A percentile compares a stretch with the other conserved stretches of the same genome.
Evolutionary conservation across 164 flowering plant species (phyloP).

Genomic region (Aristolochia fimbriata): DNA sequence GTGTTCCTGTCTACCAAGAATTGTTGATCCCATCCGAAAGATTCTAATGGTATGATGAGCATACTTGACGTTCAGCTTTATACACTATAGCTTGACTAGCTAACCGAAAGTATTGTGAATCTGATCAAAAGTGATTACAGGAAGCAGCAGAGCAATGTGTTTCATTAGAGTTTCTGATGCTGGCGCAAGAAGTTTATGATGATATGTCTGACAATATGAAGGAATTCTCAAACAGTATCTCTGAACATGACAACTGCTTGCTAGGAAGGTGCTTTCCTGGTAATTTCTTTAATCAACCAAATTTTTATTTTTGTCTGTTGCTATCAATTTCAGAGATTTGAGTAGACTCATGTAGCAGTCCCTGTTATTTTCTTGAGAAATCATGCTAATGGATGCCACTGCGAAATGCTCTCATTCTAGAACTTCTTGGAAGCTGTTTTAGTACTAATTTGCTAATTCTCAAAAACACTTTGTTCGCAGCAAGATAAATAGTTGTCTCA

Average conservation of each 20-base stretch:
- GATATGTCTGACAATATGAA: conserved; percentile 30
- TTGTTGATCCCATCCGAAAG: conserved; percentile 26
- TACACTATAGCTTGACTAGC: neutral
- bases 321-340: too few species aligned
- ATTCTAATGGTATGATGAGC: conserved; percentile 35
- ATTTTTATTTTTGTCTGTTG: too few species aligned
- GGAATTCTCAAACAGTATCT: conserved; percentile 37
- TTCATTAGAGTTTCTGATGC: conserved; percentile 53
- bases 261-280: conserved; percentile 49
- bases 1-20: conserved; percentile 32
- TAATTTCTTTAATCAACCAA: conserved; percentile 8
- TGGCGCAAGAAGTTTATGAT: conserved; percentile 40
- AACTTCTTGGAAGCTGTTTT: neutral
- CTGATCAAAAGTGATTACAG: conserved; percentile 20
- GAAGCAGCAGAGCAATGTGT: conserved; percentile 75
- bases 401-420: too few species aligned
- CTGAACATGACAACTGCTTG: conserved; percentile 70
- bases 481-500: neutral
- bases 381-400: too few species aligned
- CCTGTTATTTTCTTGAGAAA: too few species aligned
- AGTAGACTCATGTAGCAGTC: too few species aligned
- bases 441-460: neutral
- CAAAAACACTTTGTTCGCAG: neutral
- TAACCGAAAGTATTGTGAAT: neutral
- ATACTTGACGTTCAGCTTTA: neutral